These are phyloP conservation scores for Tolypocladium ophioglossoides DNA, from an alignment of 2,329 filamentous ascomycete species.

Conservation along the genomic window DNA sequence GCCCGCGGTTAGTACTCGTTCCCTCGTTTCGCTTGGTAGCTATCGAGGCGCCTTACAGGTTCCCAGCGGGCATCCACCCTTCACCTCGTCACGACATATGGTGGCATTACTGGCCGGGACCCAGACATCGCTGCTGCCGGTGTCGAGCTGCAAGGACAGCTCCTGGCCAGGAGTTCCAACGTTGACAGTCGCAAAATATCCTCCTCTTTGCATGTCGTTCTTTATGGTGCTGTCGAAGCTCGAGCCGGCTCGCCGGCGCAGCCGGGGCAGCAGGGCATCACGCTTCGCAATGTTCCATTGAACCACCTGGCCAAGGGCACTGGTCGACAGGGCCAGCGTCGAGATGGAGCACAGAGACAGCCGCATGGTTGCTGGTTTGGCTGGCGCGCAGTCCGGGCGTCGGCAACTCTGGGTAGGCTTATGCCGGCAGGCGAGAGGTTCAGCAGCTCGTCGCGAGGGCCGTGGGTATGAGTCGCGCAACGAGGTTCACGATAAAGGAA, in stretches of 20 bases:
- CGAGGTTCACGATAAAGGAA: neutral
- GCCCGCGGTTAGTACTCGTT: conserved; percentile 9
- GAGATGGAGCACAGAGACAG: neutral
- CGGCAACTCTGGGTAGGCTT: neutral
- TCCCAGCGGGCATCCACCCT: conserved; percentile 29
- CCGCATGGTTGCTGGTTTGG: neutral
- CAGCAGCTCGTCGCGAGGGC: neutral
- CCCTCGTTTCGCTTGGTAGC: neutral
- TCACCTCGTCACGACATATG: conserved; percentile 24
- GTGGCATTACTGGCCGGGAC: conserved; percentile 30
- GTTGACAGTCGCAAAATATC: conserved; percentile 45
- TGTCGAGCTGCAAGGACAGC: conserved; percentile 50
- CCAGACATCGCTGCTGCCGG: conserved; percentile 57
- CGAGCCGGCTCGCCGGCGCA: conserved; percentile 25
- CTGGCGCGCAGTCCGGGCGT: too few species aligned
- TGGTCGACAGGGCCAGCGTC: conserved; percentile 4
- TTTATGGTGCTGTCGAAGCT: conserved; percentile 31
- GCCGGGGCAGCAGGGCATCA: conserved; percentile 11
- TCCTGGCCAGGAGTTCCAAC: conserved; percentile 48
- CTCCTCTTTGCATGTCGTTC: conserved; percentile 33
- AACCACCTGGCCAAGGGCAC: conserved; percentile 24
- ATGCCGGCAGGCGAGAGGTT: neutral
- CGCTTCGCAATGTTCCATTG: conserved; percentile 37
- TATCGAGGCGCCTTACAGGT: conserved; percentile 28
- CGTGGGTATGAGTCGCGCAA: neutral